phyloP scores from a whole-genome alignment of 1,284 basidiomycete genomes.

The Cryptococcus sp. region DNA sequence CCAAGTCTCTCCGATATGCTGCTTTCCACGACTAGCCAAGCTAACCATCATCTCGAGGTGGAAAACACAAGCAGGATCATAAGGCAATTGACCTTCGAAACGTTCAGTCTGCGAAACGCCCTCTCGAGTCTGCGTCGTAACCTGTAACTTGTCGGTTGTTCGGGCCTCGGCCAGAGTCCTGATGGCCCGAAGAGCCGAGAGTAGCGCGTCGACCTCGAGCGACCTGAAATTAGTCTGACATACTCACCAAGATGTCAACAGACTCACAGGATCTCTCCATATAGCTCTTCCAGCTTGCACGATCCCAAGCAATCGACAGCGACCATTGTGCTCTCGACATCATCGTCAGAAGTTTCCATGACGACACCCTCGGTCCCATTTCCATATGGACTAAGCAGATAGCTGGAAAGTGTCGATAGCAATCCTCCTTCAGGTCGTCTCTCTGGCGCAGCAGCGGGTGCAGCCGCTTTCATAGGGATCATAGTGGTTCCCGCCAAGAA shows the following conservation, averaged over 20 bases:
- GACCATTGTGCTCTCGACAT: slow-evolving; percentile 89
- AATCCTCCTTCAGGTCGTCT: slow-evolving; percentile 79
- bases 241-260: not conserved
- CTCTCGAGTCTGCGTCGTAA: slow-evolving; percentile 53
- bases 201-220: slow-evolving; percentile 69
- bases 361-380: slow-evolving; percentile 60
- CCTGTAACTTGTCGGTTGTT: slow-evolving; percentile 30
- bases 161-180: slow-evolving; percentile 73
- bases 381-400: slow-evolving; percentile 91
- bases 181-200: slow-evolving; percentile 79
- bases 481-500: slow-evolving; percentile 83
- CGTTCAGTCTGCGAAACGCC: slow-evolving; percentile 21
- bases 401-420: slow-evolving; percentile 89
- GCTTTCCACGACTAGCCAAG: slow-evolving; percentile 68
- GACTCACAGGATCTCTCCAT: slow-evolving; percentile 81
- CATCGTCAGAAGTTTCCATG: slow-evolving; percentile 76
- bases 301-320: slow-evolving; percentile 93
- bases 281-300: slow-evolving; percentile 90
- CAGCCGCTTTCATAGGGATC: slow-evolving; percentile 76
- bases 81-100: slow-evolving; percentile 60
- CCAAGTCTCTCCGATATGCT: slow-evolving; percentile 83
- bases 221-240: slow-evolving; percentile 52
- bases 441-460: slow-evolving; percentile 59
- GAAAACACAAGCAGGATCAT: slow-evolving; percentile 92
- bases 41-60: slow-evolving; percentile 91